Percentiles rank a stretch among this genome's conserved stretches.
These are phyloP conservation scores for Arabis hirsuta DNA, from an alignment of 345 rosid species.

Conservation along the genomic window DNA sequence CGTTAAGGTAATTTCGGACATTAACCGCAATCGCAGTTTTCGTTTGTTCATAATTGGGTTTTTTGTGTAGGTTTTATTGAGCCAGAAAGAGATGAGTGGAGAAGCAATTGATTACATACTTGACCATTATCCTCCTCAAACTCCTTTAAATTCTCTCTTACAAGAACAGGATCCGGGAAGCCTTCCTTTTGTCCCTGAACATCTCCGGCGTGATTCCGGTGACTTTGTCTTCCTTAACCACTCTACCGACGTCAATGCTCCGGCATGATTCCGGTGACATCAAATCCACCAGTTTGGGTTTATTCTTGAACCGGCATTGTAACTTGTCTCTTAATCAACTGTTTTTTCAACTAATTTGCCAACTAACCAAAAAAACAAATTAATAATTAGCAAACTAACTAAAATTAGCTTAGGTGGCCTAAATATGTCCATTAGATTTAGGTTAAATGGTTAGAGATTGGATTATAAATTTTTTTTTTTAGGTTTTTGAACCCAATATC, in stretches of 20 bases:
- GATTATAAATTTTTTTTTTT: too few relatives aligned
- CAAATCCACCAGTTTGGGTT: too few relatives aligned
- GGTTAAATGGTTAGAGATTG: too few relatives aligned
- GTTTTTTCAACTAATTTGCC: too few relatives aligned
- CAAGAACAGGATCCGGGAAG: conserved; percentile 80
- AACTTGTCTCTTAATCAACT: conserved; percentile 1
- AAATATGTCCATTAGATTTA: too few relatives aligned
- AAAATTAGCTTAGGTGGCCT: too few relatives aligned
- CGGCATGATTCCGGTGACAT: conserved; percentile 22
- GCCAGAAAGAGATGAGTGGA: conserved; percentile 76
- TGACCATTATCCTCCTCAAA: conserved; percentile 75
- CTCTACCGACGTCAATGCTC: conserved; percentile 43
- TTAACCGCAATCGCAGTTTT: background rate
- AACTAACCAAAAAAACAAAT: too few relatives aligned
- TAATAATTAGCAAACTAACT: too few relatives aligned
- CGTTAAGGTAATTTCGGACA: conserved; percentile 60
- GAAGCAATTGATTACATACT: conserved; percentile 81
- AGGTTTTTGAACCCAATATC: too few relatives aligned
- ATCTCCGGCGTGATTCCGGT: conserved; percentile 48
- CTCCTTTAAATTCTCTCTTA: conserved; percentile 60
- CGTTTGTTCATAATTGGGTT: background rate
- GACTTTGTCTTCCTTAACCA: conserved; percentile 48
- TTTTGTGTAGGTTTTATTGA: conserved; percentile 70
- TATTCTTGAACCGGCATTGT: conserved; percentile 16
- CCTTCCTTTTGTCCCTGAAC: conserved; percentile 55